Evolutionary conservation across 805 yeast genomes (phyloP), one percentile per base, ranked within the genome.

Genomic region (Millerozyma acaciae): DNA sequence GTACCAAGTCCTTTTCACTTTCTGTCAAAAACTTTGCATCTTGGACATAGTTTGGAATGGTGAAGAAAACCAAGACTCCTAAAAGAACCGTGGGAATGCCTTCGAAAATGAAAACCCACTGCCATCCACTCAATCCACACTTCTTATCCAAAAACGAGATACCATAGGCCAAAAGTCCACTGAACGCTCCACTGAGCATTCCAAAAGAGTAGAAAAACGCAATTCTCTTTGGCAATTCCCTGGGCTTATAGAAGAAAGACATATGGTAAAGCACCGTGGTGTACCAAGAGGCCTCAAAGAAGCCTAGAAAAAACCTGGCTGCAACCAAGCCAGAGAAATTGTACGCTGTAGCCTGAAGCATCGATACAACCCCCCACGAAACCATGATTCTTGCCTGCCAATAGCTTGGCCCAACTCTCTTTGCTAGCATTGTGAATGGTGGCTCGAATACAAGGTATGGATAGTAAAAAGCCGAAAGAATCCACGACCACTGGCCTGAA

Each of bases 371-470:
- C 4, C 76, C 75, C 44, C 70, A 71, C 3, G 59, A 55, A 40
- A 70, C 58, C 65, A 67, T 69, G 5, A 68, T 65, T 25, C 57
- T 61, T 2, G 73, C 70, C 10, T n/a, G 15, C 7, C 10, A 12
- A 15, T 23, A n/a, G 10, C 15, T 15, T 26, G 75, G 68, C 31
- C 62, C 61, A 42, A 48, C 68, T 36, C 48, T 56, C 45, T 64
- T 65, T 32, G 67, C 61, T n/a, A 68, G 40, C 34, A 64, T 43
- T 6, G 69, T 57, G 14, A 68, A 37, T 8, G 75, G 76, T 32
- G 68, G 57, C 4, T 68, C 74, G 47, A 53, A 68, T 10, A 69
- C 47, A 7, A 67, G 73, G 44, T 63, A 69, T 1, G 75, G 73
- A 32, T 66, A 48, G 35, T 64, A 69, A 43, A 68, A 70, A 10